Evolutionary conservation across 129 eudicot genomes (phyloP).

Genomic region (Tagetes erecta): DNA sequence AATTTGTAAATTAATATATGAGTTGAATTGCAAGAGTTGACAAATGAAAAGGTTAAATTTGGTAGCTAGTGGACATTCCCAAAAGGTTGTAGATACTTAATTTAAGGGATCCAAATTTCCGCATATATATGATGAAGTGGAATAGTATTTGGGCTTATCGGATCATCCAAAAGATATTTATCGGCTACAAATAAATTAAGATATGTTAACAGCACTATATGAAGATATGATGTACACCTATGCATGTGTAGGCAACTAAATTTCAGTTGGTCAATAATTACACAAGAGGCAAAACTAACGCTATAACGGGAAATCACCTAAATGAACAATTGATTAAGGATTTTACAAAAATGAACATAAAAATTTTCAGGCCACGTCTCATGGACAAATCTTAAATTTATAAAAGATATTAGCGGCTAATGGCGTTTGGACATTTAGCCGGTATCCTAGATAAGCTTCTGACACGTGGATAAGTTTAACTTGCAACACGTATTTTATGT

Average conservation of each 20-base stretch:
- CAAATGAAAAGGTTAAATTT: slow-evolving; percentile 14
- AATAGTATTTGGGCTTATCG: slow-evolving; percentile 34
- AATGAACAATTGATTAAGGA: too few species aligned
- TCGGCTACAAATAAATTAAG: background rate
- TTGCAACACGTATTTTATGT: too few species aligned
- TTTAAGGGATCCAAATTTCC: slow-evolving; percentile 26
- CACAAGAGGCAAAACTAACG: background rate
- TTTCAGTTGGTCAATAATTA: background rate
- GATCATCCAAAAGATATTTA: slow-evolving; percentile 41
- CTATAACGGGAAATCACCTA: background rate
- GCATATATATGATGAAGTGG: background rate
- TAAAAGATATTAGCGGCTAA: too few species aligned
- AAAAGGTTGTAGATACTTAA: slow-evolving; percentile 20
- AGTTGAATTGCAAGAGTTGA: slow-evolving; percentile 10
- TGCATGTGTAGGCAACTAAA: too few species aligned
- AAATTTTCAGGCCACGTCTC: too few species aligned
- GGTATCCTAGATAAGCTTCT: too few species aligned
- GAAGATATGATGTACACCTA: background rate
- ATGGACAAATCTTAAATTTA: too few species aligned
- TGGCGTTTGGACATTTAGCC: too few species aligned
- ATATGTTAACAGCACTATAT: background rate
- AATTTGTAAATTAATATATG: background rate
- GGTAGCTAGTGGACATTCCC: slow-evolving; percentile 26
- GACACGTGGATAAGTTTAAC: too few species aligned
- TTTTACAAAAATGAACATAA: too few species aligned